Evolutionary conservation across 352 stramenopile species (phyloP).

Genomic region (Stramenopiles sp.): DNA sequence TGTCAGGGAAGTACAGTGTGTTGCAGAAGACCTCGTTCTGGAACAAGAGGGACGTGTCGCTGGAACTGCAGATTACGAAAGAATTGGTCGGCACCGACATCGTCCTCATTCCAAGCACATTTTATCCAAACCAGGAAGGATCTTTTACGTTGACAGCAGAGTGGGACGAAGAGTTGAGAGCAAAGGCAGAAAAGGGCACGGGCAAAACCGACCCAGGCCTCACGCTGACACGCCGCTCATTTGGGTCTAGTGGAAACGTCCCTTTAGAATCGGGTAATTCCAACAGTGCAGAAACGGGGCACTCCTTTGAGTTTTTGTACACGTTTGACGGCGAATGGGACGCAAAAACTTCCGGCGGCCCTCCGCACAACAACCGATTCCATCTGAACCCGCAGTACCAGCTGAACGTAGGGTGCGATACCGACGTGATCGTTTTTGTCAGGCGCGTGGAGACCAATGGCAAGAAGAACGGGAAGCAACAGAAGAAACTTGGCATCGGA

Average conservation of each 20-base stretch:
- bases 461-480: slow-evolving; percentile 5
- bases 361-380: background rate
- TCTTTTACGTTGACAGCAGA: background rate
- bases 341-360: background rate
- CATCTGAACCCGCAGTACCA: background rate
- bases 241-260: background rate
- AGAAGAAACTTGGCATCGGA: background rate
- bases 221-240: background rate
- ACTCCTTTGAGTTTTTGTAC: background rate
- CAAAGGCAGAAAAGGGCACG: background rate
- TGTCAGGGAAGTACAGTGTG: background rate
- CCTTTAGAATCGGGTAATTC: background rate
- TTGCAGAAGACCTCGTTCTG: background rate
- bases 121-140: background rate
- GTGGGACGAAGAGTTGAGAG: too few species aligned
- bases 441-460: background rate
- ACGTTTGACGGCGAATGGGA: background rate
- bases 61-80: background rate
- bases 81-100: background rate
- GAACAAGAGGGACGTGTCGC: background rate
- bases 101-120: background rate
- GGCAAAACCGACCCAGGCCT: background rate
- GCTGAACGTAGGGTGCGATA: background rate
- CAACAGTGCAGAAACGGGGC: background rate
- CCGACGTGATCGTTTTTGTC: background rate